Percentiles rank a stretch among this genome's conserved stretches.
phyloP scores from a whole-genome alignment of 2,329 filamentous ascomycete species.

The Penicillium sp. region DNA sequence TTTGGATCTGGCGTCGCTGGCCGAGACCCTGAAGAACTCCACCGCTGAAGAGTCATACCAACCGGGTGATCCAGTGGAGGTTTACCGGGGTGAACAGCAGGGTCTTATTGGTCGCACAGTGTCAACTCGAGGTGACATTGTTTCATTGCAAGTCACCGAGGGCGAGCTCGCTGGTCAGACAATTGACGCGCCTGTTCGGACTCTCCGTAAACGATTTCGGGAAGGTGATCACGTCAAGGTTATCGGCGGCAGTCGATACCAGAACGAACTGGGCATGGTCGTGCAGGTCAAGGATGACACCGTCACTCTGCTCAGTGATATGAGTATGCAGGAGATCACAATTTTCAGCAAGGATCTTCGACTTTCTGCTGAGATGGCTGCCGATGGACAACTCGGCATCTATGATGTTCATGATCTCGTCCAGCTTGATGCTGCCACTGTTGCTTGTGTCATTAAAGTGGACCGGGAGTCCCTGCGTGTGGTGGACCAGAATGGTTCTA shows the following conservation, averaged over 20 bases:
- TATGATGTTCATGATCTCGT: conserved; percentile 92
- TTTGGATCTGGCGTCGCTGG: conserved; percentile 84
- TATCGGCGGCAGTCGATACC: conserved; percentile 89
- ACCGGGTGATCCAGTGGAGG: conserved; percentile 92
- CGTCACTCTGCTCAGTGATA: conserved; percentile 89
- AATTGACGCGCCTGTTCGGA: conserved; percentile 90
- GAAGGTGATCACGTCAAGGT: conserved; percentile 98
- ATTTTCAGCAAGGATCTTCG: conserved; percentile 97
- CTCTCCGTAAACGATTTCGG: conserved; percentile 86
- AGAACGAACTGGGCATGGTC: conserved; percentile 95
- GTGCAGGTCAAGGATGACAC: conserved; percentile 89
- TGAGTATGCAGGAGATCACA: conserved; percentile 88
- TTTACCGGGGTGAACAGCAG: conserved; percentile 92
- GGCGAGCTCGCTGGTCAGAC: conserved; percentile 77
- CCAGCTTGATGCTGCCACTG: conserved; percentile 86
- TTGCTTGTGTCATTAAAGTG: conserved; percentile 90
- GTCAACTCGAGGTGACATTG: conserved; percentile 86
- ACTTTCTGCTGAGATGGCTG: conserved; percentile 87
- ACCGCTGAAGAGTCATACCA: conserved; percentile 80
- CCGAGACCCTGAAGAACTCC: conserved; percentile 82
- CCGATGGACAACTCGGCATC: conserved; percentile 75
- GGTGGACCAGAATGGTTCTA: conserved; percentile 83
- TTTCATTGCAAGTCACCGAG: conserved; percentile 79
- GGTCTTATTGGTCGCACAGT: conserved; percentile 83
- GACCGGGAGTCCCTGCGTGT: conserved; percentile 89